Percentiles rank a stretch among this genome's conserved stretches.
Conservation (phyloP, 768 basidiomycete genomes). For the Leccinum longicurvipes region DNA sequence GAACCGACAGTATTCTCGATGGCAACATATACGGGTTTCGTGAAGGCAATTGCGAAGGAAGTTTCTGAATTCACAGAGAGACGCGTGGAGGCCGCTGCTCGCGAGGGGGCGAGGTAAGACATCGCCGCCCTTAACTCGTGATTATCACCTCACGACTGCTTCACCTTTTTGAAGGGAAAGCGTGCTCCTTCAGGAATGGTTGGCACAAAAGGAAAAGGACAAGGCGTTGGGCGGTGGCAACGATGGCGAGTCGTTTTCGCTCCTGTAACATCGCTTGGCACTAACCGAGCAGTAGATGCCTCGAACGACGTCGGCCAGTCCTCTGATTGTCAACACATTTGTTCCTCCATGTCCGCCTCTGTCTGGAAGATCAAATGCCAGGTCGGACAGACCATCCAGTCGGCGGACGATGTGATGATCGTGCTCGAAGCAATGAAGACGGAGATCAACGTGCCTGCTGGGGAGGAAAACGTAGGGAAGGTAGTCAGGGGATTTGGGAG, state of each 20-base stretch:
- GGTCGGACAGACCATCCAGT: constrained; percentile 40
- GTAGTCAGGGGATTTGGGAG: constrained; percentile 38
- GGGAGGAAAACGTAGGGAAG: constrained; percentile 44
- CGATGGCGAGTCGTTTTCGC: constrained; percentile 3
- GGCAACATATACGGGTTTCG: constrained; percentile 43
- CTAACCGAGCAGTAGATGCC: neutral
- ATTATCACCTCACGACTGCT: neutral
- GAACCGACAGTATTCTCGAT: constrained; percentile 53
- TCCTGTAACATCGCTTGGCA: neutral
- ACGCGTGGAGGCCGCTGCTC: constrained; percentile 35
- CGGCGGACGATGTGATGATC: constrained; percentile 42
- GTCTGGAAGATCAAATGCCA: constrained; percentile 50
- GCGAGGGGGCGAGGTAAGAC: constrained; percentile 41
- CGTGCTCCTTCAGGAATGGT: constrained; percentile 43
- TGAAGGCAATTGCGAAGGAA: constrained; percentile 40
- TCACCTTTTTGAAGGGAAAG: constrained; percentile 34
- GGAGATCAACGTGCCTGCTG: constrained; percentile 48
- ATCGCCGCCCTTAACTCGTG: neutral
- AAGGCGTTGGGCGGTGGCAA: neutral
- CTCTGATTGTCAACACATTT: constrained; percentile 8
- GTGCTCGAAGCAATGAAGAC: constrained; percentile 69
- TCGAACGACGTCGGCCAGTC: constrained; percentile 3
- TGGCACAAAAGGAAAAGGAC: constrained; percentile 24
- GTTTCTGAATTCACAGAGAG: constrained; percentile 38
- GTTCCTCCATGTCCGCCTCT: constrained; percentile 41